Evolutionary conservation across 305 asterid species (phyloP).

Genomic region (Solanum hybrid): DNA sequence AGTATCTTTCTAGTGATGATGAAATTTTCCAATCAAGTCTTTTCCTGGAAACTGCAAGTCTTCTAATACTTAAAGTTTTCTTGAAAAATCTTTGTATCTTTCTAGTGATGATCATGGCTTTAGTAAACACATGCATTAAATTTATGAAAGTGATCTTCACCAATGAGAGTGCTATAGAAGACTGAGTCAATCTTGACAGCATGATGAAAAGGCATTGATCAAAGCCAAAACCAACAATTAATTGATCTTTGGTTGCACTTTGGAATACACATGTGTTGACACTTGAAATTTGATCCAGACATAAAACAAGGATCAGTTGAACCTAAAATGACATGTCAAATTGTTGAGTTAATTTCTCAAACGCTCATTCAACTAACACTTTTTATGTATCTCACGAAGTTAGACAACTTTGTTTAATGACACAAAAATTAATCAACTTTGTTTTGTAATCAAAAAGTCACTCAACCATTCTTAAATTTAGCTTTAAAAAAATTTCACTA

Average conservation of each 20-base stretch:
- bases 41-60: not conserved
- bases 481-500: too few relatives aligned
- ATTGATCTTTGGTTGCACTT: not conserved
- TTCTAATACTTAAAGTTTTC: not conserved
- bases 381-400: not conserved
- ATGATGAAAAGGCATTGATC: not conserved
- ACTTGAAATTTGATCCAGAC: not conserved
- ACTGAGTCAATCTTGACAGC: not conserved
- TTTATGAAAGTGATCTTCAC: not conserved
- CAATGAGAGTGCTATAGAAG: not conserved
- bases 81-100: not conserved
- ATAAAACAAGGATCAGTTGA: not conserved
- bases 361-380: not conserved
- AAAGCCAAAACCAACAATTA: not conserved
- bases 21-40: not conserved
- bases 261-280: not conserved
- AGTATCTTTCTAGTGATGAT: not conserved
- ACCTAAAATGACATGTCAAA: not conserved
- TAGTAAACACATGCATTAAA: not conserved
- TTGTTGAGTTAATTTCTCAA: not conserved
- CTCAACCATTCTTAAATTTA: not conserved
- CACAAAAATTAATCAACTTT: not conserved
- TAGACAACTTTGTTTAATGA: not conserved
- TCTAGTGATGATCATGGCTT: not conserved
- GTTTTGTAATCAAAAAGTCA: not conserved